A percentile compares a stretch with the other conserved stretches of the same genome.
Evolutionary conservation across 768 basidiomycete genomes (phyloP).

Genomic region (Boletus rubroflammeus): DNA sequence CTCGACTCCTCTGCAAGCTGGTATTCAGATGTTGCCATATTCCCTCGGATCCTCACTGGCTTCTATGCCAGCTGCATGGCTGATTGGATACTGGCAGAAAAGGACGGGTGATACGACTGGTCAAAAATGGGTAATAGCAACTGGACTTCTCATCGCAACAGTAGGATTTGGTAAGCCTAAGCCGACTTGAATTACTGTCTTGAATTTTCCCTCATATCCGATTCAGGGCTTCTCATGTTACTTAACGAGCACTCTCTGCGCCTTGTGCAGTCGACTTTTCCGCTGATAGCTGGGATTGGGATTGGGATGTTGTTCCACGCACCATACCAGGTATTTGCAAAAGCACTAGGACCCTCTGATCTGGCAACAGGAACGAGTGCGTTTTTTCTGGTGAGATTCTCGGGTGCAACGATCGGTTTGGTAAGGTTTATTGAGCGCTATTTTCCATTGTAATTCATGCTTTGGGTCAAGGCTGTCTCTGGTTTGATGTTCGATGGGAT

Average conservation of each 20-base stretch:
- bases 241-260: conserved; percentile 51
- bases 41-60: conserved; percentile 82
- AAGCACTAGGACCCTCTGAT: conserved; percentile 59
- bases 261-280: conserved; percentile 49
- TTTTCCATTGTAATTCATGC: conserved; percentile 12
- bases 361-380: conserved; percentile 79
- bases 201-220: conserved; percentile 11
- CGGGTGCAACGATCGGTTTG: conserved; percentile 78
- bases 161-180: conserved; percentile 64
- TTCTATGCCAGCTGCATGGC: conserved; percentile 84
- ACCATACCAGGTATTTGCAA: conserved; percentile 77
- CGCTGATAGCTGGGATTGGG: conserved; percentile 71
- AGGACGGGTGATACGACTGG: conserved; percentile 53
- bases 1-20: conserved; percentile 67
- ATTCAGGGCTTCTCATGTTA: conserved; percentile 61
- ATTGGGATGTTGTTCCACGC: conserved; percentile 84
- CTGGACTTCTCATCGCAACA: conserved; percentile 61
- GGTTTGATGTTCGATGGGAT: conserved; percentile 68
- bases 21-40: conserved; percentile 74
- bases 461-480: conserved; percentile 57
- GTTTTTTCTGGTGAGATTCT: conserved; percentile 85
- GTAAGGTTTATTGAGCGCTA: conserved; percentile 40
- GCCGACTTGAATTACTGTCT: neutral
- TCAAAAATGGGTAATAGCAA: conserved; percentile 61
- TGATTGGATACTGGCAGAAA: conserved; percentile 65